Evolutionary conservation across 129 eudicot species (phyloP), one percentile per base, ranked within the genome.

Genomic region (Artemisia annua): DNA sequence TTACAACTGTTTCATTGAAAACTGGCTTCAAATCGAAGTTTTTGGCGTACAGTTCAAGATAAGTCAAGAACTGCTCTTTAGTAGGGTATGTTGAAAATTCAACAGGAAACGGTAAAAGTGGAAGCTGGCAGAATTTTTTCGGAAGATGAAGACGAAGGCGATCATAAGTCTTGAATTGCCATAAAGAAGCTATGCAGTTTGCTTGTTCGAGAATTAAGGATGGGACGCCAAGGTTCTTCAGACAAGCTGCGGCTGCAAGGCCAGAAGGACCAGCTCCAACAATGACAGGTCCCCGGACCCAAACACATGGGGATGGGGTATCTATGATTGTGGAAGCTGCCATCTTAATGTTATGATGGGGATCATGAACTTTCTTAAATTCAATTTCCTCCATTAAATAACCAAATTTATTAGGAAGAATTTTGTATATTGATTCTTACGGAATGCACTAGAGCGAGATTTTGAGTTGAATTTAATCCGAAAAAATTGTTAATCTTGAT

Each of bases 251-350:
- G 2, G 78, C 85, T 2, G 85, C 88, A 16, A 84, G 78, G 20
- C 88, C 88, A 0, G 88, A 84, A 3, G 88, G 88, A 54, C 88
- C 88, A 1, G 88, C 88, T 11, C 88, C 88, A 8, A 84, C 76
- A 20, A 84, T 81, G 74, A 84, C 80, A 20, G 88, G 85, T 12
- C 85, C 88, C 22, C 66, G 74, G 18, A 78, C 85, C 83, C 84
- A 52, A 44, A 84, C 71, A 69, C 84, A 20, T 13, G 44, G 71
- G 49, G 49, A 57, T 7, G 74, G 32, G 52, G 39, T 22, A 30
- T 66, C 11, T 12, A 53, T 17, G 39, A 26, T 54, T 48, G 68
- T 49, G 11, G 69, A 62, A n/a, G 80, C 7, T 15, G 48, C 28
- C 74, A 75, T 72, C 64, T 49, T 75, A 46, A 48, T 48, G 11